Evolutionary conservation across 2,329 filamentous ascomycete genomes (phyloP), one percentile per base, ranked within the genome.

Genomic region (Lasiodiplodia citricola): DNA sequence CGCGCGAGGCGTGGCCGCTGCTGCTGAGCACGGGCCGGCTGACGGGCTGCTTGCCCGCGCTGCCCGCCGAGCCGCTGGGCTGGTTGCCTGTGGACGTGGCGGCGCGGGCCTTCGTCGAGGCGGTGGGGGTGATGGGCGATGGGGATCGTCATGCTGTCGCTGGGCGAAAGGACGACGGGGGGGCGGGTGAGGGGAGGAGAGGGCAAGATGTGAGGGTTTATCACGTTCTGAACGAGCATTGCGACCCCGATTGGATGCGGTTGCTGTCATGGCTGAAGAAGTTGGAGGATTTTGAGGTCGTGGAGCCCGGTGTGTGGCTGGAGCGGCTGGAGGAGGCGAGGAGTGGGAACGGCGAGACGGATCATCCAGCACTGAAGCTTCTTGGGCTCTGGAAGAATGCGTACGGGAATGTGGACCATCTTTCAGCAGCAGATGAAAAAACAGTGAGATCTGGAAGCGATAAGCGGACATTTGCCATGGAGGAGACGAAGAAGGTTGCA

Each of bases 181-280:
- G 52, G 67, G 41, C 13, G 44, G 70, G 1, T 13, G 6, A 57
- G 44, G n/a, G 18, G 47, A 67, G 23, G 55, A 13, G 3, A 14
- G 55, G 21, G 4, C 18, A 11, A 18, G 16, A 44, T 31, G 72
- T 75, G 66, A 68, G 71, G 18, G 81, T 87, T 4, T 84, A 82
- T 69, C 85, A 88, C 73, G 76, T 87, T 2, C 71, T 87, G 35
- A 87, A 86, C 69, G 79, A 81, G 35, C 78, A 84, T 69, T 74
- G 68, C 10, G 72, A 72, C 8, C 82, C 83, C 4, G 81, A 73
- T 1, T 87, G 84, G 85, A 73, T 70, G 0, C 77, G 83, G 60
- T 76, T 87, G 72, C 74, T 87, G n/a, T 70, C 72, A 4, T 86
- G 83, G 83, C 70, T 85, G 55, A 73, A 75, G 71, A 75, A 78